Percentiles rank a stretch among this genome's conserved stretches.
These are phyloP conservation scores for Termitomyces sp. DNA, from an alignment of 768 basidiomycete genomes.

Conservation along the genomic window DNA sequence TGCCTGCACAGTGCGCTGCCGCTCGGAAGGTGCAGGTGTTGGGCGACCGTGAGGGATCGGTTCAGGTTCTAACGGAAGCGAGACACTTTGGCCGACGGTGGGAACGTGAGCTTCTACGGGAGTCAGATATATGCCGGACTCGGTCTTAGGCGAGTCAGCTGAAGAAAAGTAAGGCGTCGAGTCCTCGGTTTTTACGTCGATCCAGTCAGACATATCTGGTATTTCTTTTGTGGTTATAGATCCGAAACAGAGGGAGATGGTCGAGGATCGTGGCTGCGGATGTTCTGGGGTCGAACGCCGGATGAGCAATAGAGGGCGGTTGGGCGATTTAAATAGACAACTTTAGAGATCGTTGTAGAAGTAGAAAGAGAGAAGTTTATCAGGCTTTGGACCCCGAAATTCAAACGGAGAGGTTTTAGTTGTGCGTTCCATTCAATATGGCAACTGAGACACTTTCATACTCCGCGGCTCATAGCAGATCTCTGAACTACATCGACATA, in stretches of 20 bases:
- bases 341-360: conserved; percentile 4
- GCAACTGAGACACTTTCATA: conserved; percentile 16
- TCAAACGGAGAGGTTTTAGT: conserved; percentile 15
- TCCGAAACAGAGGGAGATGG: neutral
- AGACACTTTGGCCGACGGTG: conserved; percentile 8
- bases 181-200: conserved; percentile 11
- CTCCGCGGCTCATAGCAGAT: conserved; percentile 15
- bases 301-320: conserved; percentile 4
- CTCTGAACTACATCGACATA: conserved; percentile 12
- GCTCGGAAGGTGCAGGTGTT: conserved; percentile 18
- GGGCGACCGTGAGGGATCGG: conserved; percentile 7
- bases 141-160: conserved; percentile 5
- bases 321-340: conserved; percentile 12
- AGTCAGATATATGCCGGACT: conserved; percentile 5
- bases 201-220: conserved; percentile 12
- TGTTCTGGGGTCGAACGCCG: neutral
- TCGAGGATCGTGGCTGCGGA: neutral
- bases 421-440: conserved; percentile 14
- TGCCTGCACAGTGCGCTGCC: conserved; percentile 44
- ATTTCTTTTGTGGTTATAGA: neutral
- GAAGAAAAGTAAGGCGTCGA: conserved; percentile 1
- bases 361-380: conserved; percentile 12
- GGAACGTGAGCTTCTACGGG: conserved; percentile 3
- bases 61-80: conserved; percentile 12
- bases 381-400: conserved; percentile 18